These are phyloP conservation scores for Rhynchospora tenuis DNA, from an alignment of 176 grass and related monocot genomes.

Conservation along the genomic window DNA sequence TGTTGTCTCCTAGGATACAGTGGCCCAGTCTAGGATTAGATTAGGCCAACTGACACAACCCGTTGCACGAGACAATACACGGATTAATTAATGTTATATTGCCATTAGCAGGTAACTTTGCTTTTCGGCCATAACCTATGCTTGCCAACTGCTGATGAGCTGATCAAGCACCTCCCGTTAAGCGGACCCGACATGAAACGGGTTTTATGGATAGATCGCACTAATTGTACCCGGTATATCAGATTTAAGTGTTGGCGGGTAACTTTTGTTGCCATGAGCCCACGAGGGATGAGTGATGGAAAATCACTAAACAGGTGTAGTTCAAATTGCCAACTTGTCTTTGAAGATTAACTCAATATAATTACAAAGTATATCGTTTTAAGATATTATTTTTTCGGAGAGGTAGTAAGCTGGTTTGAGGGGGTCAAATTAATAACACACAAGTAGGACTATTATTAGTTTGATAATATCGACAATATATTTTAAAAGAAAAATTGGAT, in stretches of 20 bases:
- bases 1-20: slow-evolving; percentile 12
- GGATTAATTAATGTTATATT: neutral
- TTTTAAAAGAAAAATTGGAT: too few species aligned
- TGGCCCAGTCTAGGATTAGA: slow-evolving; percentile 1
- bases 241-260: neutral
- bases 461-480: too few species aligned
- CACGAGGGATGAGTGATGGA: too few species aligned
- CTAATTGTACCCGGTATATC: neutral
- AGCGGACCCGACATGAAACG: neutral
- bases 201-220: neutral
- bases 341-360: neutral
- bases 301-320: too few species aligned
- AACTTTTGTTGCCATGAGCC: too few species aligned
- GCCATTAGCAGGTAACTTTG: neutral
- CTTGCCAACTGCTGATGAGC: neutral
- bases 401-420: too few species aligned
- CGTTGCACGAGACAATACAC: slow-evolving; percentile 4
- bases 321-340: too few species aligned
- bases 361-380: neutral
- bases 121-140: neutral
- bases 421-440: too few species aligned
- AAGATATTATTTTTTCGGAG: too few species aligned
- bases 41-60: slow-evolving; percentile 13
- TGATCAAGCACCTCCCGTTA: neutral
- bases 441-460: too few species aligned